Base-by-base conservation (phyloP, 2,329 filamentous ascomycete genomes). In the Cladophialophora carrionii region DNA sequence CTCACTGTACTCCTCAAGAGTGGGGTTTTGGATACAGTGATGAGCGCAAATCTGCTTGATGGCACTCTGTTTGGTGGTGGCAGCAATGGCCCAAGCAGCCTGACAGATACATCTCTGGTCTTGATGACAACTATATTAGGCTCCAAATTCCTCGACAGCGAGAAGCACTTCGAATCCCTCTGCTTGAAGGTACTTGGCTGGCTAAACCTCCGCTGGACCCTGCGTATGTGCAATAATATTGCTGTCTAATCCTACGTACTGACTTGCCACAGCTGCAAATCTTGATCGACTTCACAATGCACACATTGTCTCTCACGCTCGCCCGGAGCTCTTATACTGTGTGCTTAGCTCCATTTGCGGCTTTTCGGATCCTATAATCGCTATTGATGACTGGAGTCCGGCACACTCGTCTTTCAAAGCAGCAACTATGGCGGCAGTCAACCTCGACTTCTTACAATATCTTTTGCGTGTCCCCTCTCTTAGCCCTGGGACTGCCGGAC, bases 121-220 rank as follows among this genome's bases (percentile, higher is more conserved):
- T 76, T 99, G 48, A 91, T 96, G 86, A 81, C 84, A 17, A 84
- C 85, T 61, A 76, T 96, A 49, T 80, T 95, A 41, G 84, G 87
- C 62, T 79, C 87, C 48, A 86, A 87, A 59, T 87, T 64, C 2
- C 61, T 70, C 89, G 70, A 83, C 85, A 31, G 84, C 88, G 71
- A 86, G 89, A 52, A 89, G 91, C 1, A 88, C 85, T 64, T 85
- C 86, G 41, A 90, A 86, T 69, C 85, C 88, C 70, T 82, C 82
- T 46, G 89, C 88, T 3, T 88, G 87, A 43, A 89, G 87, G 84
- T 95, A 41, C 85, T 95, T 62, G 84, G 87, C 71, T 99, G 95
- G 95, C 76, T 95, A 1, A 88, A 92, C 71, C 84, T 87, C 37
- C 88, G 85, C 72, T 99, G 94, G 92, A 88, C 87, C 70, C 90